Evolutionary conservation across 106 monocot genomes (phyloP), one percentile per base, ranked within the genome.

Genomic region (Platanthera zijinensis): DNA sequence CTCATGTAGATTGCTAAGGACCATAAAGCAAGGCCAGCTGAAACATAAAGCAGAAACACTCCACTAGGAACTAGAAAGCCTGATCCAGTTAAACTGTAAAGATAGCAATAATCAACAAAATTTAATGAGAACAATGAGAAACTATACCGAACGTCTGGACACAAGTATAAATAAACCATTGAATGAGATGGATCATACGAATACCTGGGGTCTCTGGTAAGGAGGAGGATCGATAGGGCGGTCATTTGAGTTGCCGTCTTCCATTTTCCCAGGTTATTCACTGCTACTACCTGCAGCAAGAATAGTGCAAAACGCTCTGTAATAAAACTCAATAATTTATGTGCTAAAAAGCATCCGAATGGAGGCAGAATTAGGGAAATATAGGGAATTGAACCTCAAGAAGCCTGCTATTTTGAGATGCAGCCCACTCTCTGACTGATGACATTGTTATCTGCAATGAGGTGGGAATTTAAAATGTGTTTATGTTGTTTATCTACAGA

Each of bases 191-290:
- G 15, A 17, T 6, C 6, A 48, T 39, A 3, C 32, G 32, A 0
- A 72, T 57, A 99, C 97, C 91, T 89, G 72, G 88, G 61, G 72
- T 94, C 94, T 85, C 97, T 88, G 30, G 87, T 77, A 46, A 85
- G 83, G 21, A 99, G 88, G 9, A 99, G 88, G 51, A 99, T 86
- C 12, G 86, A 92, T 57, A 99, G 78, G 78, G 97, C 89, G 17
- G 82, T 88, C 97, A 99, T 99, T 77, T 94, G 80, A 69, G 80
- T 88, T 13, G 97, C 92, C 14, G 94, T 99, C 83, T 99, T 99
- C 97, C 97, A 99, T 69, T 99, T 99, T 50, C 94, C 94, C 77
- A 94, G 75, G 77, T 84, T 92, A 74, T 92, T 99, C 71, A 99
- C 97, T 45, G 94, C 91, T 39, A 99, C 97, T 77, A 92, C 97